Base-by-base conservation (phyloP, 2,329 filamentous ascomycete genomes). In the Fusarium torulosum region DNA sequence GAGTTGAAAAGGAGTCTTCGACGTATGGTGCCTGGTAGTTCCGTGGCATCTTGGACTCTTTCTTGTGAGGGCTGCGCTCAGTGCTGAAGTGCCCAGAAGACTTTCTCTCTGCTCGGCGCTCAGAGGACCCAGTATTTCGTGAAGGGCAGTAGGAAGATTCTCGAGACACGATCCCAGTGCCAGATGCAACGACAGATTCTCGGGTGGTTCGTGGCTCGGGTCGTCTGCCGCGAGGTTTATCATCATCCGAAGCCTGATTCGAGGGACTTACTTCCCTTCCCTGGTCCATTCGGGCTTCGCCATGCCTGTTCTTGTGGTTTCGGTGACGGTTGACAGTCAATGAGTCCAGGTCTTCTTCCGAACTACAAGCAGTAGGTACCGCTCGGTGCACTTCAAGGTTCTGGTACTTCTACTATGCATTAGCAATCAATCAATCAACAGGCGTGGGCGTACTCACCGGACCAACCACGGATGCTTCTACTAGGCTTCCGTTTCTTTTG, bases 81-180 rank as follows among this genome's bases (percentile, higher is more conserved):
- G 67, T 54, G 23, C 71, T 71, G 9, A 66, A 23, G 25, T 67
- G 68, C 11, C 71, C 33, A 2, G 62, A 59, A 11, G 67, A 57
- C 13, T 64, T 66, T 23, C 76, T 63, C 42, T 77, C 69, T 20
- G 72, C 73, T 50, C 76, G 70, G 13, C 76, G 75, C 17, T 71
- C 67, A 23, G 72, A 67, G 25, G 76, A 75, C 27, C 75, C 72
- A 29, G 63, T 43, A 17, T 43, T 68, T 20, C 76, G 71, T 13
- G 66, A 62, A 6, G 74, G 70, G 29, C 56, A 67, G 49, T 54
- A 66, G 6, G 61, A 46, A 10, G 66, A 58, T 21, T 52, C 33
- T n/a, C 65, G 56, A 21, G 65, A 53, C 15, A 47, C n/a, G n/a
- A 44, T 20, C 21, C n/a, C 40, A n/a, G 17, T 38, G 19, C 45